Evolutionary conservation across 2,329 filamentous ascomycete genomes (phyloP).

Genomic region (Penicillium sp.): DNA sequence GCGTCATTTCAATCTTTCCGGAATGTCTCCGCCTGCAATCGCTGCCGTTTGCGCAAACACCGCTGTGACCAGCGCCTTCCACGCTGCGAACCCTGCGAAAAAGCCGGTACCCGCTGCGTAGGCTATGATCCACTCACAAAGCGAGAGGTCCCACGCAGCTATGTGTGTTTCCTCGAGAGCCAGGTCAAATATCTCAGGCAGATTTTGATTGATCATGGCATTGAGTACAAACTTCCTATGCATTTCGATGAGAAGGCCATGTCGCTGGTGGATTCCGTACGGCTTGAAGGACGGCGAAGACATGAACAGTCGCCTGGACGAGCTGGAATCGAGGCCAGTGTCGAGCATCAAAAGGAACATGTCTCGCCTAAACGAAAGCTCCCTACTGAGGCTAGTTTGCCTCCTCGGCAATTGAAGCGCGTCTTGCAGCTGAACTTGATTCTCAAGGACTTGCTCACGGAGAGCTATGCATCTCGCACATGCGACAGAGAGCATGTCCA

Average conservation of each 20-base stretch:
- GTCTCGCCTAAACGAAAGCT: neutral
- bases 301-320: neutral
- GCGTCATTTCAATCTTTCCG: constrained; percentile 57
- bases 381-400: neutral
- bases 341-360: neutral
- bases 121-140: constrained; percentile 97
- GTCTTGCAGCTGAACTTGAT: constrained; percentile 2
- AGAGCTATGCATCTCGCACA: neutral
- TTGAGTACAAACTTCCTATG: constrained; percentile 70
- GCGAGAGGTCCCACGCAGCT: constrained; percentile 87
- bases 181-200: constrained; percentile 81
- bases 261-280: neutral
- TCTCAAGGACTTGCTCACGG: neutral
- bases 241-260: constrained; percentile 60
- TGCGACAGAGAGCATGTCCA: neutral
- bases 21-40: constrained; percentile 92
- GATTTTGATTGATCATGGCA: constrained; percentile 67
- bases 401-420: neutral
- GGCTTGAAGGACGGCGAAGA: neutral
- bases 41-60: constrained; percentile 89
- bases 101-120: constrained; percentile 86
- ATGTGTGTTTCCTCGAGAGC: constrained; percentile 92
- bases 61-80: constrained; percentile 91
- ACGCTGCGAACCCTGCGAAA: constrained; percentile 87
- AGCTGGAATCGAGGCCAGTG: neutral